Conservation (phyloP, 192 early-diverging fungal species). For the Coemansia sp. region DNA sequence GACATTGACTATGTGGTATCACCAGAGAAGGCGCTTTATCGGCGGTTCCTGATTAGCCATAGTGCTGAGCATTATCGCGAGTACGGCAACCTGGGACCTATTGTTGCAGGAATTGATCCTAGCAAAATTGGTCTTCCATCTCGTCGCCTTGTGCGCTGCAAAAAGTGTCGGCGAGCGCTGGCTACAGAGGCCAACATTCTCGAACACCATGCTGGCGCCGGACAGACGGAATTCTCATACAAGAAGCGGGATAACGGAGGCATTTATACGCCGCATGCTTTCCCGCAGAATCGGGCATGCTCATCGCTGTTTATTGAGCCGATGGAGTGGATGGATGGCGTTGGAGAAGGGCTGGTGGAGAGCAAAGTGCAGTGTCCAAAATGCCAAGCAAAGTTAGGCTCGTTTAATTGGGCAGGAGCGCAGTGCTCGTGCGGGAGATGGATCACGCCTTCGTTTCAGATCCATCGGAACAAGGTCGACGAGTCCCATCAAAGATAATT, state of each 20-base stretch:
- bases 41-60: slow-evolving; percentile 63
- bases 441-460: slow-evolving; percentile 76
- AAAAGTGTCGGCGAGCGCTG: slow-evolving; percentile 63
- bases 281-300: slow-evolving; percentile 57
- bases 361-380: slow-evolving; percentile 76
- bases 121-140: slow-evolving; percentile 4
- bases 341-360: slow-evolving; percentile 59
- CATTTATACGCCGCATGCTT: slow-evolving; percentile 46
- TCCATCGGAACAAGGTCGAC: slow-evolving; percentile 75
- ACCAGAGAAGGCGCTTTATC: slow-evolving; percentile 57
- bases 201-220: slow-evolving; percentile 66
- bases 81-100: slow-evolving; percentile 59
- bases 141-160: slow-evolving; percentile 51
- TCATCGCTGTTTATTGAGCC: slow-evolving; percentile 81
- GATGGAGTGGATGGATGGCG: slow-evolving; percentile 76
- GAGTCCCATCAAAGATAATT: slow-evolving; percentile 41
- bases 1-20: slow-evolving; percentile 62
- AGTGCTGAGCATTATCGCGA: slow-evolving; percentile 60
- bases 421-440: slow-evolving; percentile 82
- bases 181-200: slow-evolving; percentile 65
- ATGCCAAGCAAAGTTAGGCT: slow-evolving; percentile 75
- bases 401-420: slow-evolving; percentile 72
- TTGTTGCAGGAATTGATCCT: slow-evolving; percentile 59
- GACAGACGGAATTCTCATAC: slow-evolving; percentile 71
- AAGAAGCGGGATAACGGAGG: slow-evolving; percentile 64